These are phyloP conservation scores for Leccinum broughii DNA, from an alignment of 768 basidiomycete species.

Conservation along the genomic window DNA sequence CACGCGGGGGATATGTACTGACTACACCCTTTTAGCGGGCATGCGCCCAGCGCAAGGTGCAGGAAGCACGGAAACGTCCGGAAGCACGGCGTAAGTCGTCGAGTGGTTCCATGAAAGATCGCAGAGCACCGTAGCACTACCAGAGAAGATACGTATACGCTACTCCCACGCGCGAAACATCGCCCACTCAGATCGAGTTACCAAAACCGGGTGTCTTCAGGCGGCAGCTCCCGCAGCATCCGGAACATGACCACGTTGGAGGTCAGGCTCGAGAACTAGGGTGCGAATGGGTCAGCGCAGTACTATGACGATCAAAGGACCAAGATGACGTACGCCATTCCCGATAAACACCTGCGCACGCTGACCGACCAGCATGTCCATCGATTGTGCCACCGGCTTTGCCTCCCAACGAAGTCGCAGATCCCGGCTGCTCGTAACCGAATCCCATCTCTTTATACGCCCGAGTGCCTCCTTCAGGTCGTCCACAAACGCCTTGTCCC, in stretches of 20 bases:
- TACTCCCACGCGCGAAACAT: not conserved
- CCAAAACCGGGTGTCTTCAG: slow-evolving; percentile 44
- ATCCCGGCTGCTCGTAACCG: slow-evolving; percentile 55
- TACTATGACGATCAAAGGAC: not conserved
- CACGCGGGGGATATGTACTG: not conserved
- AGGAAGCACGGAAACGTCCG: not conserved
- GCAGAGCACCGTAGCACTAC: not conserved
- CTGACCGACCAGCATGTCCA: slow-evolving; percentile 70
- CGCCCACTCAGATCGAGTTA: slow-evolving; percentile 13
- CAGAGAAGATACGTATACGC: not conserved
- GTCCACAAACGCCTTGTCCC: slow-evolving; percentile 46
- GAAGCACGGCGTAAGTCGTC: not conserved
- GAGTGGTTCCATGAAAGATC: not conserved
- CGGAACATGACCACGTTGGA: slow-evolving; percentile 49
- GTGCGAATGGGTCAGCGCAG: not conserved
- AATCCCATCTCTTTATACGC: slow-evolving; percentile 44
- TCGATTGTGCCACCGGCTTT: slow-evolving; percentile 53
- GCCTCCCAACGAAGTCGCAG: slow-evolving; percentile 53
- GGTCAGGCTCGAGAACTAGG: slow-evolving; percentile 50
- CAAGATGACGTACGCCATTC: slow-evolving; percentile 56
- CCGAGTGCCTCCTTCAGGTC: slow-evolving; percentile 45
- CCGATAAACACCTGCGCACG: slow-evolving; percentile 67
- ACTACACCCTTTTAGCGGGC: slow-evolving; percentile 5
- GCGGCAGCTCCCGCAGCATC: slow-evolving; percentile 35
- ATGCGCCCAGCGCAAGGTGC: not conserved